Conservation (phyloP, 352 stramenopile species). For the Globisporangium paddicum region DNA sequence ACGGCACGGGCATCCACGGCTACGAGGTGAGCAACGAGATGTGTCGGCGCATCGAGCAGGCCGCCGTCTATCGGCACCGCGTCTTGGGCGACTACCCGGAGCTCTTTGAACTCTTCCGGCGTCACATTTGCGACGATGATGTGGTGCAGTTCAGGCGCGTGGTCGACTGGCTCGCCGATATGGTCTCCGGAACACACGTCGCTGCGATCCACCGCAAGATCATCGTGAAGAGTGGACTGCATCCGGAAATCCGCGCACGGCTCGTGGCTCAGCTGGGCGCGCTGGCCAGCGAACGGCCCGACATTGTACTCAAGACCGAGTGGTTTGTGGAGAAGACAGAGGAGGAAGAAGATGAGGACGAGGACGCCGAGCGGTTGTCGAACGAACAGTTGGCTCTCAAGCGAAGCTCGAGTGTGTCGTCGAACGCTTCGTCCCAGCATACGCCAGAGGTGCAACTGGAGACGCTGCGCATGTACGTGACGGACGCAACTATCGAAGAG, state of each 20-base stretch:
- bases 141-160: conserved; percentile 63
- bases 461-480: conserved; percentile 68
- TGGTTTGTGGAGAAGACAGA: conserved; percentile 48
- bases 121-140: conserved; percentile 68
- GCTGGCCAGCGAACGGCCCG: conserved; percentile 47
- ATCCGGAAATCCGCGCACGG: conserved; percentile 68
- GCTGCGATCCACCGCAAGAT: conserved; percentile 52
- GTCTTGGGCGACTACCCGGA: conserved; percentile 51
- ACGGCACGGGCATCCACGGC: conserved; percentile 56
- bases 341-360: conserved; percentile 29
- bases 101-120: conserved; percentile 63
- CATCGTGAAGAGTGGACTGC: conserved; percentile 67
- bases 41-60: conserved; percentile 58
- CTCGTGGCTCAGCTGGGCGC: conserved; percentile 56
- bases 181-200: conserved; percentile 49
- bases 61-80: conserved; percentile 46
- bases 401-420: conserved; percentile 5
- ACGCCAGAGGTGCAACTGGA: conserved; percentile 27
- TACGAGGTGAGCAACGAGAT: conserved; percentile 69
- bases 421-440: neutral
- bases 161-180: conserved; percentile 65
- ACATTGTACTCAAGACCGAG: conserved; percentile 66
- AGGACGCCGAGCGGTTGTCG: conserved; percentile 1
- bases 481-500: conserved; percentile 23
- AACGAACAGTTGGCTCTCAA: neutral